Evolutionary conservation across 495 filamentous ascomycete species (phyloP).

Genomic region (Glutinoglossum americanum): DNA sequence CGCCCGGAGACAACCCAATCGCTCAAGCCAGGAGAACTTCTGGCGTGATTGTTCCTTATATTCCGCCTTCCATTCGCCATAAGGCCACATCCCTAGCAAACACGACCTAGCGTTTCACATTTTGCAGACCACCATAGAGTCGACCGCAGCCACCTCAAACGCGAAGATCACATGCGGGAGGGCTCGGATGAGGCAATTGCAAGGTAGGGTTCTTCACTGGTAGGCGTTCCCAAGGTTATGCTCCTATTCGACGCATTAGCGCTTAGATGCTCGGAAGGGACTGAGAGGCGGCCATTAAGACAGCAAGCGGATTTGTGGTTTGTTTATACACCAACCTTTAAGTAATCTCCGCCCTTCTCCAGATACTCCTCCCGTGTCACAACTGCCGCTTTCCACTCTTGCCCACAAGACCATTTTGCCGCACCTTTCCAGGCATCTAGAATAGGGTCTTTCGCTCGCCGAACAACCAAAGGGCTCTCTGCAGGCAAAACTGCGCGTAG

Average conservation of each 20-base stretch:
- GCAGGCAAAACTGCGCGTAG: slow-evolving; percentile 49
- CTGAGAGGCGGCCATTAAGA: not conserved
- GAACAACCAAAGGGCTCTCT: slow-evolving; percentile 37
- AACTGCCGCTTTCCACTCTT: slow-evolving; percentile 24
- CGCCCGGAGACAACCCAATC: not conserved
- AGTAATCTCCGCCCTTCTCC: slow-evolving; percentile 69
- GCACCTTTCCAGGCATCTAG: slow-evolving; percentile 88
- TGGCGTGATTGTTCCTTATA: not conserved
- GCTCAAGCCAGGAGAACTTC: too few species aligned
- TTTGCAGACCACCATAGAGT: too few species aligned
- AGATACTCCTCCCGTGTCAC: slow-evolving; percentile 56
- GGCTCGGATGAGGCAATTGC: not conserved
- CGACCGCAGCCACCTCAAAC: too few species aligned
- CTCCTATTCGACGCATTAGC: slow-evolving; percentile 1
- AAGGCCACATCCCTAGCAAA: too few species aligned
- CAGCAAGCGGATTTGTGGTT: not conserved
- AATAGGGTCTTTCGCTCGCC: slow-evolving; percentile 48
- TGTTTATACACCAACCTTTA: slow-evolving; percentile 41
- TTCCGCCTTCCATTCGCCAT: not conserved
- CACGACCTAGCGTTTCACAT: too few species aligned
- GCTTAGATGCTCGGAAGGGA: not conserved
- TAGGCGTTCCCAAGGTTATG: slow-evolving; percentile 6
- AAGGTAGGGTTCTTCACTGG: not conserved
- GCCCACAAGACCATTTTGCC: slow-evolving; percentile 43
- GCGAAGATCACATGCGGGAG: too few species aligned